Evolutionary conservation across 352 stramenopile genomes (phyloP).

Genomic region (Phytophthora uliginosa): DNA sequence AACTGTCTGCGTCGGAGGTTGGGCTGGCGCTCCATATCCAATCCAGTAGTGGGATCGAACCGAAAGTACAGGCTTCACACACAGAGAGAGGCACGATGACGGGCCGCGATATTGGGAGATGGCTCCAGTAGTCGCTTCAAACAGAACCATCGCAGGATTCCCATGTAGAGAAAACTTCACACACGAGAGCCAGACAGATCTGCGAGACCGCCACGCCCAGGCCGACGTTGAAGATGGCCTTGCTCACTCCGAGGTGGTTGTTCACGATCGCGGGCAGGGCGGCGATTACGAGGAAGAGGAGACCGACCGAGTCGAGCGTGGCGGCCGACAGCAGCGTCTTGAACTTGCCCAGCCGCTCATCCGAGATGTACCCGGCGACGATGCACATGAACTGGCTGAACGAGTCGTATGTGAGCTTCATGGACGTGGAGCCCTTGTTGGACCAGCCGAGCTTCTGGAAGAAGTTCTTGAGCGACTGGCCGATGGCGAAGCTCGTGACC

Average conservation of each 20-base stretch:
- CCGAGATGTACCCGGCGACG: constrained; percentile 3
- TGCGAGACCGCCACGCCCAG: constrained; percentile 1
- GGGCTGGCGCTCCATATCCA: background rate
- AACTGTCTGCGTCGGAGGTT: background rate
- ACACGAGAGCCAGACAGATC: background rate
- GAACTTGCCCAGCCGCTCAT: constrained; percentile 5
- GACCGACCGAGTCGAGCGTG: constrained; percentile 5
- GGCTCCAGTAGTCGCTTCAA: too few species aligned
- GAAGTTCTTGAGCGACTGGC: constrained; percentile 12
- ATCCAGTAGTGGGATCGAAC: background rate
- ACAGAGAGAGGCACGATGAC: background rate
- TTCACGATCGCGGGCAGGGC: background rate
- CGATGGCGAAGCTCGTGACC: constrained; percentile 9
- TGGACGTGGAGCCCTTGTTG: constrained; percentile 3
- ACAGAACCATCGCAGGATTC: too few species aligned
- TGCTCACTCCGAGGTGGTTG: constrained; percentile 5
- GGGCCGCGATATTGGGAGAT: background rate
- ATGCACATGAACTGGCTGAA: constrained; percentile 13
- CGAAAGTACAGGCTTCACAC: too few species aligned
- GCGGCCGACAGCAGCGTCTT: constrained; percentile 9
- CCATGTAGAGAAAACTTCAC: too few species aligned
- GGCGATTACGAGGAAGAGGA: constrained; percentile 5
- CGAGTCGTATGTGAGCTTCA: constrained; percentile 9
- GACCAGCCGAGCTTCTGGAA: constrained; percentile 5
- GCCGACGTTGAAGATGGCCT: constrained; percentile 9